phyloP scores from a whole-genome alignment of 441 rosid genomes.

The Bruguiera hainesii region DNA sequence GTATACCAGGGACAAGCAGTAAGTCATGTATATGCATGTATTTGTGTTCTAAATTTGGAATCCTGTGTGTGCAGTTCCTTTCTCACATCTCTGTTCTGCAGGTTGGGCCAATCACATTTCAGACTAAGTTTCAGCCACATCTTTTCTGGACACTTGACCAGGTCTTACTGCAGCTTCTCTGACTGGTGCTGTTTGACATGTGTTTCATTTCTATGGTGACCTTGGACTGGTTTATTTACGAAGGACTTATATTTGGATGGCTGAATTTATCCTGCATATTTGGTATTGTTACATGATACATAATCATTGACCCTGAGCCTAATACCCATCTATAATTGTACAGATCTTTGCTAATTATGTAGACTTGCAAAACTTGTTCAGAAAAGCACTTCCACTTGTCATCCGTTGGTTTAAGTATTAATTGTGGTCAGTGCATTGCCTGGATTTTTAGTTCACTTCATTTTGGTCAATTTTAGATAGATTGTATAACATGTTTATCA shows the following conservation, averaged over 20 bases:
- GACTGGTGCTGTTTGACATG: not conserved
- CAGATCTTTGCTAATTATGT: too few relatives aligned
- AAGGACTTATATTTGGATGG: not conserved
- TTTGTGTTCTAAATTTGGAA: not conserved
- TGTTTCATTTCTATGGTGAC: not conserved
- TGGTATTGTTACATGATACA: not conserved
- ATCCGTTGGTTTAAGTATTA: too few relatives aligned
- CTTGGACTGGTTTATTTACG: not conserved
- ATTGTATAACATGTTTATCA: not conserved
- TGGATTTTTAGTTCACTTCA: too few relatives aligned
- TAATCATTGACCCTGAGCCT: not conserved
- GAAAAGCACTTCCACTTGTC: too few relatives aligned
- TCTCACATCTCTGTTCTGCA: slow-evolving; percentile 28
- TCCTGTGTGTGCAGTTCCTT: not conserved
- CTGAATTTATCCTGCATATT: not conserved
- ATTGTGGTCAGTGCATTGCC: too few relatives aligned
- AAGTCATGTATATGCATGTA: slow-evolving; percentile 24
- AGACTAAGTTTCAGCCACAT: slow-evolving; percentile 84
- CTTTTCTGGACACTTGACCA: slow-evolving; percentile 90
- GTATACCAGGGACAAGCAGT: slow-evolving; percentile 81
- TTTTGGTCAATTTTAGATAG: too few relatives aligned
- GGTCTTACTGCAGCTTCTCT: slow-evolving; percentile 33
- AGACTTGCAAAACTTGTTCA: too few relatives aligned
- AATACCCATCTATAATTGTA: not conserved
- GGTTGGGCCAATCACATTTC: slow-evolving; percentile 77